These are phyloP conservation scores for Cladosporium sp. DNA, from an alignment of 2,329 filamentous ascomycete species.

Conservation along the genomic window DNA sequence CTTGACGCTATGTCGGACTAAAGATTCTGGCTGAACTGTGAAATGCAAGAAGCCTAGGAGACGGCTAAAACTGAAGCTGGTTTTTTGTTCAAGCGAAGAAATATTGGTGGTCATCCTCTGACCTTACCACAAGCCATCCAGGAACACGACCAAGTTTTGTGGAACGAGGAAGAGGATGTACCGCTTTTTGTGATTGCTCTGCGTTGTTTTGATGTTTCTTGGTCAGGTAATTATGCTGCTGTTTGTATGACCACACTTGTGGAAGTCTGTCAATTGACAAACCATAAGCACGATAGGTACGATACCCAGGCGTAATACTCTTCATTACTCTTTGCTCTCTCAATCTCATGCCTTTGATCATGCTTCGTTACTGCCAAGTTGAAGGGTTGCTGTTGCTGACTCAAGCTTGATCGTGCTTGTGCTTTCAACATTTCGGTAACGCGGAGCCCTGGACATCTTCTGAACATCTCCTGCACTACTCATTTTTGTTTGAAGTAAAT, in stretches of 20 bases:
- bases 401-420: too few relatives aligned
- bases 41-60: too few relatives aligned
- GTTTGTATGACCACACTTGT: background rate
- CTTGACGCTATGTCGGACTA: conserved; percentile 25
- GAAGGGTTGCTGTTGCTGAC: too few relatives aligned
- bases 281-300: background rate
- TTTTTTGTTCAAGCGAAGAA: too few relatives aligned
- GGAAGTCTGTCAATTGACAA: background rate
- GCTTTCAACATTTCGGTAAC: too few relatives aligned
- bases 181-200: too few relatives aligned
- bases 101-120: too few relatives aligned
- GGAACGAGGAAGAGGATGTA: too few relatives aligned
- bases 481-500: background rate
- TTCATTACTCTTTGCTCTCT: background rate
- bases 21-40: background rate
- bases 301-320: conserved; percentile 6
- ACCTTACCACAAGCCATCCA: too few relatives aligned
- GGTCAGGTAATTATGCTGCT: background rate
- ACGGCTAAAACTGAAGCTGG: too few relatives aligned
- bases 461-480: background rate
- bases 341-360: background rate
- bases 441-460: too few relatives aligned
- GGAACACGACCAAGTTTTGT: too few relatives aligned
- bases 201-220: background rate
- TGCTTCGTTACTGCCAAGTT: background rate